A percentile compares a stretch with the other conserved stretches of the same genome.
Evolutionary conservation across 1,284 basidiomycete genomes (phyloP).

Genomic region (Phellinidium pouzarii): DNA sequence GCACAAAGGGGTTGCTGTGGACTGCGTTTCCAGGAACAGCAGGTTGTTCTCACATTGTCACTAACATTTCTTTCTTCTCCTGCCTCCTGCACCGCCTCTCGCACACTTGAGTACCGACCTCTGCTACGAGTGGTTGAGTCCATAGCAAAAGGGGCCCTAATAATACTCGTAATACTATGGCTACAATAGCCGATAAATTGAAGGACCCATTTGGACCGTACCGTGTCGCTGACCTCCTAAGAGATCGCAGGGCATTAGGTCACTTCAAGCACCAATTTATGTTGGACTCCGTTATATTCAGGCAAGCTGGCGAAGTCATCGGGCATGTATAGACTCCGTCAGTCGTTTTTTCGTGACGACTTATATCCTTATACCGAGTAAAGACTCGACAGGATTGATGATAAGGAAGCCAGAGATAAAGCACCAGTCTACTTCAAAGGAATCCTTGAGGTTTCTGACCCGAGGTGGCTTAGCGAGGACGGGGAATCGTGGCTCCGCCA

Average conservation of each 20-base stretch:
- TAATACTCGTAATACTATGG: too few relatives aligned
- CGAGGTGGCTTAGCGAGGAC: conserved; percentile 4
- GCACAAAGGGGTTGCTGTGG: neutral
- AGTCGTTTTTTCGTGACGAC: neutral
- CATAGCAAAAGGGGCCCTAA: too few relatives aligned
- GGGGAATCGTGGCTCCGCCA: neutral
- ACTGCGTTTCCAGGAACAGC: neutral
- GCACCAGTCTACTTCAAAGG: conserved; percentile 12
- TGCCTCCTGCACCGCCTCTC: too few relatives aligned
- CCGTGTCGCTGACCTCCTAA: neutral
- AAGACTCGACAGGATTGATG: conserved; percentile 11
- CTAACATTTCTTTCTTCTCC: too few relatives aligned
- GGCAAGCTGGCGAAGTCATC: neutral
- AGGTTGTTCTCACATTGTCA: neutral
- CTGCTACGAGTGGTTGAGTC: too few relatives aligned
- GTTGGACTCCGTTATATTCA: conserved; percentile 6
- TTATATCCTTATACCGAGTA: neutral
- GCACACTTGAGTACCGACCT: too few relatives aligned
- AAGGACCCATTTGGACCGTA: conserved; percentile 7
- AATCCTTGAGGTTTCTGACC: conserved; percentile 1
- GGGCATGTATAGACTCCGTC: conserved; percentile 1
- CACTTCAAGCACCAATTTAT: neutral
- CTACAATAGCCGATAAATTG: neutral
- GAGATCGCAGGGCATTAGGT: neutral
- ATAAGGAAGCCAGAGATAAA: neutral